Base-by-base conservation (phyloP, 164 flowering plant genomes). In the Magnolia kwangsiensis region DNA sequence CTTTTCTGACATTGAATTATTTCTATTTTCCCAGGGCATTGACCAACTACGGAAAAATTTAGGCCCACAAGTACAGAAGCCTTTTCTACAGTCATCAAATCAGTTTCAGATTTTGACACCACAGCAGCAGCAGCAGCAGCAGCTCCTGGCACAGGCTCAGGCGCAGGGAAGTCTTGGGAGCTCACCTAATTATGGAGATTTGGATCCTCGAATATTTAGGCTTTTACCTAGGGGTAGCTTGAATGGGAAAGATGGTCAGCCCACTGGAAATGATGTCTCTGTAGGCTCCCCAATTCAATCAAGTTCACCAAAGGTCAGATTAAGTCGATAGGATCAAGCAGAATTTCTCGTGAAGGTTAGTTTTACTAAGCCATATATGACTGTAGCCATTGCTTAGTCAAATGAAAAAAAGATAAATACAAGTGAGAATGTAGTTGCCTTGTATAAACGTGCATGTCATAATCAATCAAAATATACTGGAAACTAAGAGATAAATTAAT, bases 251-350 rank as follows among this genome's bases (percentile, higher is more conserved):
- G 90, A 89, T 85, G 89, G 84, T 67, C 96, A 90, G 79, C 80
- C 90, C 24, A 58, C 89, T 1, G 89, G 90, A 83, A 90, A 88
- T 82, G 97, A 94, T 76, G 95, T 93, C 78, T 88, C 98, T 29
- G 86, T 90, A 79, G 87, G 97, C 78, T 92, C 94, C 29, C 97
- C 94, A 1, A 83, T 86, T 77, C 96, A 87, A 72, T 87, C 97
- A 83, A 88, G 85, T 81, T 91, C 97, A 63, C 91, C 95, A 65
- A 89, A 90, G 91, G 96, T 92, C 76, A 78, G 83, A 67, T 23
- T 23, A 23, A 37, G 67, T 69, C 71, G 81, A 27, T 78, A 79
- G 69, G 83, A 83, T 63, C 85, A 79, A 65, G 78, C 81, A 71
- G 85, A 83, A 61, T 76, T 81, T 74, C 20, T 76, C 16, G 81